These are phyloP conservation scores for Bertia moriformis DNA, from an alignment of 2,329 filamentous ascomycete genomes.

Conservation along the genomic window DNA sequence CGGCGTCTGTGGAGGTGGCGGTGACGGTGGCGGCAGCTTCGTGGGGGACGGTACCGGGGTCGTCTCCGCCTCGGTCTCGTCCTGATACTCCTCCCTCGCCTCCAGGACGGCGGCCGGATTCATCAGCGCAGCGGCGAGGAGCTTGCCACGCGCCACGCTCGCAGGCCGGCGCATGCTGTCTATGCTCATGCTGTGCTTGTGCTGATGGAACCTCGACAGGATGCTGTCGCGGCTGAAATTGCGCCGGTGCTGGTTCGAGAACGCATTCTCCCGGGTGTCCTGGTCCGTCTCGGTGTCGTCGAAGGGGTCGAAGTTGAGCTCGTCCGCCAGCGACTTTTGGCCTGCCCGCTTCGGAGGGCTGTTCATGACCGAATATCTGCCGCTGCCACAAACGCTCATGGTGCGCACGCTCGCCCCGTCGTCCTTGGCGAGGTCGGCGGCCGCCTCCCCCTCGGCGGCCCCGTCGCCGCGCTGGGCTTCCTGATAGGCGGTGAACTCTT, in stretches of 20 bases:
- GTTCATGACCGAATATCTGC: slow-evolving; percentile 50
- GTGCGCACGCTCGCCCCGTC: slow-evolving; percentile 46
- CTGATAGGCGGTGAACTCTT: slow-evolving; percentile 68
- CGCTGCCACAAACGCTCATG: slow-evolving; percentile 39
- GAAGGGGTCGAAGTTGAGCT: slow-evolving; percentile 74
- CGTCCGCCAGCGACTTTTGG: slow-evolving; percentile 73
- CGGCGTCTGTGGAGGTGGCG: slow-evolving; percentile 32
- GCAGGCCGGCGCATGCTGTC: slow-evolving; percentile 41
- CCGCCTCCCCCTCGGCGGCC: slow-evolving; percentile 23
- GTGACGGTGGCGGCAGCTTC: slow-evolving; percentile 11
- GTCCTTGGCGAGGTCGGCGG: slow-evolving; percentile 46
- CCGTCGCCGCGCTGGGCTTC: too few relatives aligned
- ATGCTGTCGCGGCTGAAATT: slow-evolving; percentile 43
- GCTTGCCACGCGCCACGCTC: slow-evolving; percentile 35
- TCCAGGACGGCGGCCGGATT: slow-evolving; percentile 40
- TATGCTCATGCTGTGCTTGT: slow-evolving; percentile 39
- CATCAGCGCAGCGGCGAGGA: too few relatives aligned
- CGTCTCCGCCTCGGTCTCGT: slow-evolving; percentile 33
- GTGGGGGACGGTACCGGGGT: slow-evolving; percentile 8
- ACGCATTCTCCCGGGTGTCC: slow-evolving; percentile 48
- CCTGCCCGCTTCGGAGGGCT: slow-evolving; percentile 40
- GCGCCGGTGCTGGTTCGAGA: slow-evolving; percentile 36
- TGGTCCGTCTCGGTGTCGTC: slow-evolving; percentile 56
- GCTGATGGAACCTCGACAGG: slow-evolving; percentile 27
- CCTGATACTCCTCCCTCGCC: slow-evolving; percentile 35